Evolutionary conservation across 2,329 filamentous ascomycete species (phyloP), one percentile per base, ranked within the genome.

Genomic region (Orbilia oligospora): DNA sequence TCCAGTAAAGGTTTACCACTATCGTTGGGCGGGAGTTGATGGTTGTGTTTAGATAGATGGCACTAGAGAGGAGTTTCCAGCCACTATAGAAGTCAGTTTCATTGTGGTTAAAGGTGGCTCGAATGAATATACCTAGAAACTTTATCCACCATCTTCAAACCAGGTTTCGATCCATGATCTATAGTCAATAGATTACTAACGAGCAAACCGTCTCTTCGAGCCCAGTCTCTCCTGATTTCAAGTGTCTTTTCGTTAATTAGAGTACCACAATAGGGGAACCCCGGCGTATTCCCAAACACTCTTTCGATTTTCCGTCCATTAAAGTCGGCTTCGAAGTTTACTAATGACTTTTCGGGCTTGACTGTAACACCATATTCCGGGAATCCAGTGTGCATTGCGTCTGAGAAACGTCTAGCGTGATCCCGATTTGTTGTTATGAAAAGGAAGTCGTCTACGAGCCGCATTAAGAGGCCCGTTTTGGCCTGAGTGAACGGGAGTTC

Each of bases 361-460:
- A 97, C 91, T 3, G 86, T 84, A 2, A 97, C 91, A 3, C 96
- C 96, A 82, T 97, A 98, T 38, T 90, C 88, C 0, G 91, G 89
- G 41, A 96, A 84, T 1, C 94, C 95, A 0, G 85, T 84, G 81
- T 97, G 91, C 94, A 99, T 97, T 16, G 89, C 87, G 73, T 90
- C 86, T 20, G 97, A 87, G 83, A 99, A 98, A 0, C 85, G 86
- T 73, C 87, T 87, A 0, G 93, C 95, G 81, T 94, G 90, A 6
- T 84, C 81, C 67, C 85, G 86, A 61, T 93, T 88, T 0, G 90
- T 90, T 0, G 92, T 97, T 82, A 99, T 91, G 55, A 99, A 89
- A 3, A 98, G 86, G 81, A 98, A 99, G 82, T 99, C 96, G 81
- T 99, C 96, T 49, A 97, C 93, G 9, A 97, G 87, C 16, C 96